Percentiles rank a stretch among this genome's conserved stretches.
phyloP scores from a whole-genome alignment of 2,329 filamentous ascomycete genomes.

The Dothiorella sarmentorum region DNA sequence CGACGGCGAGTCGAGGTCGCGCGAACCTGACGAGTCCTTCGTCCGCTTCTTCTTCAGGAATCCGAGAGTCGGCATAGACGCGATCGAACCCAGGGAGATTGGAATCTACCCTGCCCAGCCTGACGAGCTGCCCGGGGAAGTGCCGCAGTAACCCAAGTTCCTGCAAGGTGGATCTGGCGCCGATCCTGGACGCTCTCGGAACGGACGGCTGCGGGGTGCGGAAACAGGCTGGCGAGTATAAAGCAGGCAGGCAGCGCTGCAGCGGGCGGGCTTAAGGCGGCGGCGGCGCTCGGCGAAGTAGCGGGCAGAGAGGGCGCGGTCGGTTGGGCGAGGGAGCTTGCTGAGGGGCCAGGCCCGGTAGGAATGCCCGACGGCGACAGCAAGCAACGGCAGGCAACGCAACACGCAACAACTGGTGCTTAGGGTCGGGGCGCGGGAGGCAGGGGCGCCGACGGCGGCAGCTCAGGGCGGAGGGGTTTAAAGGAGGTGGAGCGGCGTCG shows the following conservation, averaged over 20 bases:
- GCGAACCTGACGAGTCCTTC: constrained; percentile 69
- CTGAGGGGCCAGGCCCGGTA: constrained; percentile 10
- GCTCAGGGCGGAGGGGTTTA: constrained; percentile 2
- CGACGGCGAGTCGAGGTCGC: constrained; percentile 63
- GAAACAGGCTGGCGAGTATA: constrained; percentile 9
- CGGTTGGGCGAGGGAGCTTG: constrained; percentile 6
- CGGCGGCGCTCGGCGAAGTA: not conserved
- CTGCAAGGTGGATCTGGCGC: constrained; percentile 20
- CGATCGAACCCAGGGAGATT: constrained; percentile 21
- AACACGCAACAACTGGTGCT: not conserved
- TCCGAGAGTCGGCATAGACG: constrained; percentile 84
- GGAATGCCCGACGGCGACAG: constrained; percentile 9
- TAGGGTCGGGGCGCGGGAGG: not conserved
- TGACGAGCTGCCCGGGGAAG: constrained; percentile 19
- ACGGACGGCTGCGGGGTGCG: constrained; percentile 15
- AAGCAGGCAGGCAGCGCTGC: constrained; percentile 1
- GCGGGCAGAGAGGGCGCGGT: not conserved
- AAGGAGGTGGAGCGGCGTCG: not conserved
- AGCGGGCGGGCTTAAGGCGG: constrained; percentile 2
- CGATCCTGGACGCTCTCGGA: constrained; percentile 16
- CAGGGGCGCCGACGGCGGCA: not conserved
- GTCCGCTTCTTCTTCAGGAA: constrained; percentile 99
- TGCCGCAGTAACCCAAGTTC: constrained; percentile 16
- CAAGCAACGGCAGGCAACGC: not conserved
- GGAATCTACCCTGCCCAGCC: constrained; percentile 29